A percentile compares a stretch with the other conserved stretches of the same genome.
Evolutionary conservation across 1,284 basidiomycete species (phyloP).

Genomic region (Acaromyces ingoldii): DNA sequence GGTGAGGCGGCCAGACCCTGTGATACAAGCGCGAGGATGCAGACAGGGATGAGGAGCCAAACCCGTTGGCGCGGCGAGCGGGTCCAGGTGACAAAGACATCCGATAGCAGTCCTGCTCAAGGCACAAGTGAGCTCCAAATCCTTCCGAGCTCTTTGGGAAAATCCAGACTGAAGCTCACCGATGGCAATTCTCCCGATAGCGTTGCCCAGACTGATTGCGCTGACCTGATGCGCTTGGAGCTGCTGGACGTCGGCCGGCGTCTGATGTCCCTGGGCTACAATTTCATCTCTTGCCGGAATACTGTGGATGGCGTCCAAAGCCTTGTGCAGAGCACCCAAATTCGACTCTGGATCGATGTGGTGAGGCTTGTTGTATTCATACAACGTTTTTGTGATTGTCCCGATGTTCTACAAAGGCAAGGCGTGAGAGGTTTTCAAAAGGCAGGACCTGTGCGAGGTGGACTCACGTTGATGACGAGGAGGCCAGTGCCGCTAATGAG

Average conservation of each 20-base stretch:
- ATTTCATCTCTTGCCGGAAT: too few species aligned
- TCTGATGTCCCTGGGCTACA: too few species aligned
- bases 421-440: neutral
- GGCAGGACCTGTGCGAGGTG: slow-evolving; percentile 70
- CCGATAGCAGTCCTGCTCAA: slow-evolving; percentile 65
- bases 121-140: too few species aligned
- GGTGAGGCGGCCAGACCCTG: slow-evolving; percentile 45
- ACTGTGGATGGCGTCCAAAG: too few species aligned
- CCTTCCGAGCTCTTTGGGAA: slow-evolving; percentile 6
- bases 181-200: slow-evolving; percentile 69
- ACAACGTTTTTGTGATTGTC: slow-evolving; percentile 80
- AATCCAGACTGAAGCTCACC: slow-evolving; percentile 54
- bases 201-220: slow-evolving; percentile 77
- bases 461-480: slow-evolving; percentile 91
- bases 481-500: slow-evolving; percentile 80
- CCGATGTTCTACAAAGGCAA: slow-evolving; percentile 81
- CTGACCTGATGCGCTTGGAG: slow-evolving; percentile 74
- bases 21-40: slow-evolving; percentile 30
- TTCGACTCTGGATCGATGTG: too few species aligned
- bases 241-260: slow-evolving; percentile 61
- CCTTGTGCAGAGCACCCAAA: too few species aligned
- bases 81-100: slow-evolving; percentile 51
- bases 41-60: slow-evolving; percentile 39
- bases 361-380: slow-evolving; percentile 57
- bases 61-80: slow-evolving; percentile 25